A percentile compares a stretch with the other conserved stretches of the same genome.
Evolutionary conservation across 1,284 basidiomycete species (phyloP).

Genomic region (Rhodotorula sp.): DNA sequence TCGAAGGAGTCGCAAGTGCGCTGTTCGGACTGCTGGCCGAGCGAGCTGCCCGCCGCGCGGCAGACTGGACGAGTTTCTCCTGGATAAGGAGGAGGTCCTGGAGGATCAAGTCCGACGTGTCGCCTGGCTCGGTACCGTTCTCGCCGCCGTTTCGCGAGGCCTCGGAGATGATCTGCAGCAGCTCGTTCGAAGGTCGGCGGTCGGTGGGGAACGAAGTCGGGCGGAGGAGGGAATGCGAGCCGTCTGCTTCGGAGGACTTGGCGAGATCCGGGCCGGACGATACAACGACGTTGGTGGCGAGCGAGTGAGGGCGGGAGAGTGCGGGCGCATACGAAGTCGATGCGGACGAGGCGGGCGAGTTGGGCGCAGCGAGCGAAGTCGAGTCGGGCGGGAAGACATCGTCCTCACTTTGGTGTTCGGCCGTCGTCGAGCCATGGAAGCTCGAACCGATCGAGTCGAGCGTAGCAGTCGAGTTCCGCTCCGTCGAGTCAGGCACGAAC

Average conservation of each 20-base stretch:
- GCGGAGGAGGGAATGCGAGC: not conserved
- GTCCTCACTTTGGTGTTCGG: constrained; percentile 2
- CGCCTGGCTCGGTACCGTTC: not conserved
- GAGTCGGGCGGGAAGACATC: not conserved
- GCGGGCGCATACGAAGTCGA: not conserved
- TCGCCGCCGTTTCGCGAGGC: not conserved
- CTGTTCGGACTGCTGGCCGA: not conserved
- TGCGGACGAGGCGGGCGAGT: not conserved
- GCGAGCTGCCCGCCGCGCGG: not conserved
- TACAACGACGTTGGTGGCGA: not conserved
- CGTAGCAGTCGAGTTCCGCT: constrained; percentile 5
- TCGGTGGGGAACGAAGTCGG: constrained; percentile 2
- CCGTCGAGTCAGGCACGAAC: not conserved
- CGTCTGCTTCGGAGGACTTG: not conserved
- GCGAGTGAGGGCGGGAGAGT: not conserved
- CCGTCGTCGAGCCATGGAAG: constrained; percentile 13
- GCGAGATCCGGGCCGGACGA: not conserved
- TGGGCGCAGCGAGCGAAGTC: not conserved
- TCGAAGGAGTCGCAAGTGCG: not conserved
- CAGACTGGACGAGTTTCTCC: constrained; percentile 26
- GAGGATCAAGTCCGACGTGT: constrained; percentile 8
- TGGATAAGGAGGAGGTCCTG: constrained; percentile 31
- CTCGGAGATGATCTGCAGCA: constrained; percentile 4
- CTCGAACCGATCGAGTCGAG: constrained; percentile 29
- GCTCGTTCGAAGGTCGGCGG: constrained; percentile 26